These are phyloP conservation scores for Citrus mangshanensis DNA, from an alignment of 345 rosid genomes.

Conservation along the genomic window DNA sequence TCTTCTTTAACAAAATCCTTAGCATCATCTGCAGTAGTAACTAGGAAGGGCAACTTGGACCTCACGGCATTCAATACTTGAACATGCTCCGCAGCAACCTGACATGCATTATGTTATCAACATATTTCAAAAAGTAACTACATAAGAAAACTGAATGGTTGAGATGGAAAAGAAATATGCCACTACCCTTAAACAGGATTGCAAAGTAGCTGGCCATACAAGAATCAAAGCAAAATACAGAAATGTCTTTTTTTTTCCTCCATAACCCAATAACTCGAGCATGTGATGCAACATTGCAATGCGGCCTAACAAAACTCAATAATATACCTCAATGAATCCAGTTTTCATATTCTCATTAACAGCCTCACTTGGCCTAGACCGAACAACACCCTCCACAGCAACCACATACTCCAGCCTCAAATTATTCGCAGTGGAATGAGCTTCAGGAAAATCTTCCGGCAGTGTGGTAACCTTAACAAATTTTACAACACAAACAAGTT, in stretches of 20 bases:
- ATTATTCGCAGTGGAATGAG: conserved; percentile 62
- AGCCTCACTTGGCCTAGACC: conserved; percentile 69
- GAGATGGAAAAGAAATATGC: too few relatives aligned
- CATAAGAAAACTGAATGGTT: too few relatives aligned
- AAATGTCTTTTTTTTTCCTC: too few relatives aligned
- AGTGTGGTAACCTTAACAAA: conserved; percentile 61
- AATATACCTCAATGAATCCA: conserved; percentile 65
- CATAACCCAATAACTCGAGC: too few relatives aligned
- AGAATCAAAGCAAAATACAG: too few relatives aligned
- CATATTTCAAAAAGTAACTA: background rate
- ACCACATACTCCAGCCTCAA: conserved; percentile 84
- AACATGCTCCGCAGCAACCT: background rate
- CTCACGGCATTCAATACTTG: conserved; percentile 61
- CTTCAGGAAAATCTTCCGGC: conserved; percentile 81
- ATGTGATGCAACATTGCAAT: conserved; percentile 11
- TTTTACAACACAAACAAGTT: background rate
- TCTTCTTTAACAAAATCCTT: conserved; percentile 80
- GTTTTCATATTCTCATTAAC: conserved; percentile 86
- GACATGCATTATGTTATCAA: background rate
- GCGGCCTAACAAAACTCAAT: background rate
- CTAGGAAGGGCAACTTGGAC: conserved; percentile 79
- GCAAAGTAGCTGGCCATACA: too few relatives aligned
- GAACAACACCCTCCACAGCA: conserved; percentile 72
- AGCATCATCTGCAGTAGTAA: conserved; percentile 76
- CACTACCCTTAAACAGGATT: too few relatives aligned